A percentile compares a stretch with the other conserved stretches of the same genome.
Conservation (phyloP, 352 stramenopile species). For the Phytophthora pinifolia region DNA sequence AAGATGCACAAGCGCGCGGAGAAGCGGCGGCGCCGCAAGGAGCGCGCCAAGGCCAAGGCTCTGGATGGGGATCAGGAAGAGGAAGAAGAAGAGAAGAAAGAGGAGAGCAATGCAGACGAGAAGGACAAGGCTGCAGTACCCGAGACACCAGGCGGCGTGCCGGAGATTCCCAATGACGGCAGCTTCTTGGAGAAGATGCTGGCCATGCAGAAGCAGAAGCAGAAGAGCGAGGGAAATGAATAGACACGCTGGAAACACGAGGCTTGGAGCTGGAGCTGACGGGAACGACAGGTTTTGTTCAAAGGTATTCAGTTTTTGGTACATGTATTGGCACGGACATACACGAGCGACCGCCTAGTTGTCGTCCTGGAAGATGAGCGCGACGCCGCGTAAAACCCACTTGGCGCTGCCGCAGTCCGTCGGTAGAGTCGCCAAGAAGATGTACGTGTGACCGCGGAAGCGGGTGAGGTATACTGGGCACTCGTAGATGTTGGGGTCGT, state of each 20-base stretch:
- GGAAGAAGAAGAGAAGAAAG: constrained; percentile 26
- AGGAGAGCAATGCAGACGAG: constrained; percentile 17
- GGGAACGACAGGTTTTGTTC: constrained; percentile 1
- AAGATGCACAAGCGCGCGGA: constrained; percentile 72
- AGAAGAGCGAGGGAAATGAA: constrained; percentile 21
- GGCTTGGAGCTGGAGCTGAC: background rate
- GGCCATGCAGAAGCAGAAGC: constrained; percentile 50
- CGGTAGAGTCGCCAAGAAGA: constrained; percentile 95
- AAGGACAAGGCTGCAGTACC: constrained; percentile 20
- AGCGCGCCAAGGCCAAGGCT: constrained; percentile 56
- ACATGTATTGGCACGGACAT: constrained; percentile 19
- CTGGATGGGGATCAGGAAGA: constrained; percentile 27
- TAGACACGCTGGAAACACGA: background rate
- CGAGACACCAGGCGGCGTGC: constrained; percentile 69
- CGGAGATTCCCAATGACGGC: constrained; percentile 80
- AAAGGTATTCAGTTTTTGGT: constrained; percentile 15
- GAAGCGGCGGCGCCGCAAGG: constrained; percentile 74
- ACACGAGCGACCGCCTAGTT: constrained; percentile 59
- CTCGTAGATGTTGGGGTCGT: constrained; percentile 93
- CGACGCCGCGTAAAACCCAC: constrained; percentile 94
- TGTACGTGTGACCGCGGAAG: constrained; percentile 96
- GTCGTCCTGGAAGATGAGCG: constrained; percentile 95
- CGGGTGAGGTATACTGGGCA: constrained; percentile 97
- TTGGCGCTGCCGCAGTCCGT: constrained; percentile 91
- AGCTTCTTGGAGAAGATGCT: constrained; percentile 81